These are phyloP conservation scores for Neofusicoccum laricinum DNA, from an alignment of 2,329 filamentous ascomycete genomes.

Conservation along the genomic window DNA sequence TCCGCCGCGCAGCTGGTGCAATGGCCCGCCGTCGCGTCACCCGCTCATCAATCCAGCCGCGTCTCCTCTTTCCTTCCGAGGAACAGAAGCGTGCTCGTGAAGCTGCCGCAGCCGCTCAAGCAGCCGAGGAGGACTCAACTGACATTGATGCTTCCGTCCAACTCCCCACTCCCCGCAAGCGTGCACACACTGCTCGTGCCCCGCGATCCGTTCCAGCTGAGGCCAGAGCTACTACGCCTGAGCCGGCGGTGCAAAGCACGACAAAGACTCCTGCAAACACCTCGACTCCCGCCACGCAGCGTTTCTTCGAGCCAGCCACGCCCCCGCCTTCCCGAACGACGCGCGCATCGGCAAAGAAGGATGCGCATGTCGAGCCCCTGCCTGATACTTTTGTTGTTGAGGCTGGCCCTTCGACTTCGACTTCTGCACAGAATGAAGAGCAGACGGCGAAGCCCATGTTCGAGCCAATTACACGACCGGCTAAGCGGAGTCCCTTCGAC, in stretches of 20 bases:
- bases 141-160: constrained; percentile 46
- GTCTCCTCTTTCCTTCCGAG: constrained; percentile 64
- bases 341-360: constrained; percentile 53
- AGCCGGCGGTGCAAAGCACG: constrained; percentile 22
- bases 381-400: neutral
- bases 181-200: constrained; percentile 25
- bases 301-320: constrained; percentile 22
- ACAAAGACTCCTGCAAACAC: constrained; percentile 50
- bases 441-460: constrained; percentile 14
- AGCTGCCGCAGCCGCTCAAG: constrained; percentile 37
- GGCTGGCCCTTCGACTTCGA: constrained; percentile 21
- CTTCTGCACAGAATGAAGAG: neutral
- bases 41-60: constrained; percentile 68
- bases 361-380: constrained; percentile 27
- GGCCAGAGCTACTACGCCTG: neutral
- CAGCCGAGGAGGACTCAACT: constrained; percentile 59
- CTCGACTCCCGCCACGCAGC: constrained; percentile 47
- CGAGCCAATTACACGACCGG: constrained; percentile 16
- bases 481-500: constrained; percentile 60
- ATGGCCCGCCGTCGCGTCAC: constrained; percentile 52
- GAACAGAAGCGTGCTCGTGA: constrained; percentile 44
- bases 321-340: constrained; percentile 60
- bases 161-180: neutral
- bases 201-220: constrained; percentile 22
- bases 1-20: neutral